A percentile compares a stretch with the other conserved stretches of the same genome.
Conservation (phyloP, 208 protist species). For the Trichomonas vaginalis region DNA sequence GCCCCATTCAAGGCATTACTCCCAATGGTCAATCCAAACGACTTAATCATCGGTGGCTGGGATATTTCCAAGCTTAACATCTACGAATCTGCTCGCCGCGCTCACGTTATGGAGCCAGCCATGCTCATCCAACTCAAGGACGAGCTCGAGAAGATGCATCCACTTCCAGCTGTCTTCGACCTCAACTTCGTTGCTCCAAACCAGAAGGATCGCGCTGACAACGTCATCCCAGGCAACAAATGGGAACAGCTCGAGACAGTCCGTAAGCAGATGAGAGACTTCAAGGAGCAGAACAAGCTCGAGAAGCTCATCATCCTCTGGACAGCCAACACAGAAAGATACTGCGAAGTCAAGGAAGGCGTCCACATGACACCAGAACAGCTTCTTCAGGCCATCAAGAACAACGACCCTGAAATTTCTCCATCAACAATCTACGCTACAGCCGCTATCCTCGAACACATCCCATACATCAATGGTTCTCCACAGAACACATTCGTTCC, state of each 20-base stretch:
- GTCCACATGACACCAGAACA: constrained; percentile 85
- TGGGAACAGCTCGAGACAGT: constrained; percentile 73
- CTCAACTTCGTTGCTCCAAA: constrained; percentile 91
- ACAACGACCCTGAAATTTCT: constrained; percentile 56
- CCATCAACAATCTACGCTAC: constrained; percentile 82
- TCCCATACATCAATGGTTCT: constrained; percentile 89
- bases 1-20: constrained; percentile 44
- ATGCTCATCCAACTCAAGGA: constrained; percentile 61
- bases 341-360: constrained; percentile 61
- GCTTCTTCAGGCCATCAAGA: constrained; percentile 63
- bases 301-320: constrained; percentile 91
- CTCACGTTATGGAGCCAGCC: constrained; percentile 59
- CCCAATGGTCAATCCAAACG: constrained; percentile 85
- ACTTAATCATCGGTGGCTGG: constrained; percentile 88
- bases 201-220: constrained; percentile 81
- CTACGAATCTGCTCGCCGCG: constrained; percentile 74
- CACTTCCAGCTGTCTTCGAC: constrained; percentile 80
- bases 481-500: constrained; percentile 95
- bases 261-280: constrained; percentile 67
- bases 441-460: constrained; percentile 80
- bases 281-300: constrained; percentile 61
- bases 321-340: constrained; percentile 95
- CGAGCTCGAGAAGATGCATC: constrained; percentile 64
- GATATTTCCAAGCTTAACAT: constrained; percentile 78
- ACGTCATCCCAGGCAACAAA: constrained; percentile 67